A percentile compares a stretch with the other conserved stretches of the same genome.
These are phyloP conservation scores for Phlyctochytrium bullatum DNA, from an alignment of 192 early-diverging fungal genomes.

Conservation along the genomic window DNA sequence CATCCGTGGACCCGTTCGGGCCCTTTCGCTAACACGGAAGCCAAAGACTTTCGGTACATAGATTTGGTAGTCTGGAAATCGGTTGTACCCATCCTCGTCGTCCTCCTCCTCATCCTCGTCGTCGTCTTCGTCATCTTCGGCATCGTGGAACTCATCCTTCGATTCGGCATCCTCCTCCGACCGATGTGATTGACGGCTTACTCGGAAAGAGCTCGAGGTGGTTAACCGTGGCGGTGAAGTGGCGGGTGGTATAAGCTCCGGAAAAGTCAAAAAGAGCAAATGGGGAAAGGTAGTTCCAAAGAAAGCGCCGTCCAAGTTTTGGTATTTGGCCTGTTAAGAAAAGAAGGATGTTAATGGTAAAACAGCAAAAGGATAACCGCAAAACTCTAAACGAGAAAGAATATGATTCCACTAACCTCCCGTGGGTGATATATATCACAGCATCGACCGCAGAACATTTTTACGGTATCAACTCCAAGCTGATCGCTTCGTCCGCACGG, in stretches of 20 bases:
- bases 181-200: not conserved
- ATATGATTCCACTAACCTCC: constrained; percentile 28
- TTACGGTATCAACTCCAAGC: constrained; percentile 45
- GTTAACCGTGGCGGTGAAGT: constrained; percentile 12
- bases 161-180: constrained; percentile 12
- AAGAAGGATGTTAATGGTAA: not conserved
- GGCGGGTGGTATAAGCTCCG: constrained; percentile 63
- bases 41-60: constrained; percentile 91
- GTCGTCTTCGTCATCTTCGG: constrained; percentile 14
- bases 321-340: constrained; percentile 36
- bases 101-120: constrained; percentile 29
- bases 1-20: constrained; percentile 81
- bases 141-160: constrained; percentile 30
- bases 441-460: constrained; percentile 57
- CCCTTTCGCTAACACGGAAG: constrained; percentile 78
- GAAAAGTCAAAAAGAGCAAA: constrained; percentile 85
- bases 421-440: constrained; percentile 52
- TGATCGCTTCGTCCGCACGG: constrained; percentile 49
- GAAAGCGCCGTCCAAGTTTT: constrained; percentile 69
- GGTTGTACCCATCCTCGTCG: constrained; percentile 10
- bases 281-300: constrained; percentile 97
- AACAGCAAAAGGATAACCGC: not conserved
- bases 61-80: constrained; percentile 46
- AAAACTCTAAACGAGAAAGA: constrained; percentile 55
- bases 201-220: not conserved